Conservation (phyloP, 106 monocot species). For the Dendrobium nobile region DNA sequence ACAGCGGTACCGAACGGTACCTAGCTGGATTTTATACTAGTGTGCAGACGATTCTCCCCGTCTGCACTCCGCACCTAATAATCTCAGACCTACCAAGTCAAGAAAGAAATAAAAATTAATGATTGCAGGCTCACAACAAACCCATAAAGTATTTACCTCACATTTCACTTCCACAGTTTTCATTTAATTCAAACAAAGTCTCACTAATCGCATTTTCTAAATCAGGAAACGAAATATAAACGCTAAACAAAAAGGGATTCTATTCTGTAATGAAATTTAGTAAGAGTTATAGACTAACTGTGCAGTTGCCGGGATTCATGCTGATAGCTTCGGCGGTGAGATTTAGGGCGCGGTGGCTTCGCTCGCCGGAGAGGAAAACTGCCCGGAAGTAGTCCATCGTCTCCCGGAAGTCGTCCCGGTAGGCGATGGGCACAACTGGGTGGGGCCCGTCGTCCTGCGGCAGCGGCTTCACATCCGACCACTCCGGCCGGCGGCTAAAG, state of each 20-base stretch:
- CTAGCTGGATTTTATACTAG: no score
- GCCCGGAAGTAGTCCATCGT: slow-evolving; percentile 99
- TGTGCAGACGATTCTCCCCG: no score
- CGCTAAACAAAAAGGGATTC: neutral
- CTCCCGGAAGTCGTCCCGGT: slow-evolving; percentile 76
- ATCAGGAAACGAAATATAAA: neutral
- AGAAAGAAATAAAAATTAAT: slow-evolving; percentile 1
- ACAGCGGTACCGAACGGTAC: no score
- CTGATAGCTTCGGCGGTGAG: slow-evolving; percentile 65
- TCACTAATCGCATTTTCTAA: neutral
- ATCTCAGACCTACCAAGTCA: slow-evolving; percentile 55
- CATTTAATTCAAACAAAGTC: neutral
- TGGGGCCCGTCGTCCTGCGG: slow-evolving; percentile 91
- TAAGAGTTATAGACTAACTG: slow-evolving; percentile 33
- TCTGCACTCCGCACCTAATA: no score
- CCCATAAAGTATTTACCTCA: no score
- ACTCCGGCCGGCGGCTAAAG: slow-evolving; percentile 52
- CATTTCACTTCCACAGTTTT: neutral
- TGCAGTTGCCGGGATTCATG: slow-evolving; percentile 91
- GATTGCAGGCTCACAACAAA: no score
- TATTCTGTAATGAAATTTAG: neutral
- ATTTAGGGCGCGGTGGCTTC: slow-evolving; percentile 53
- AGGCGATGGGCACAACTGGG: slow-evolving; percentile 85
- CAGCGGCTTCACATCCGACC: slow-evolving; percentile 80
- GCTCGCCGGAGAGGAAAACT: slow-evolving; percentile 67